Base-by-base conservation (phyloP, 2,329 filamentous ascomycete genomes). In the Stachybotrys chlorohalonatus region DNA sequence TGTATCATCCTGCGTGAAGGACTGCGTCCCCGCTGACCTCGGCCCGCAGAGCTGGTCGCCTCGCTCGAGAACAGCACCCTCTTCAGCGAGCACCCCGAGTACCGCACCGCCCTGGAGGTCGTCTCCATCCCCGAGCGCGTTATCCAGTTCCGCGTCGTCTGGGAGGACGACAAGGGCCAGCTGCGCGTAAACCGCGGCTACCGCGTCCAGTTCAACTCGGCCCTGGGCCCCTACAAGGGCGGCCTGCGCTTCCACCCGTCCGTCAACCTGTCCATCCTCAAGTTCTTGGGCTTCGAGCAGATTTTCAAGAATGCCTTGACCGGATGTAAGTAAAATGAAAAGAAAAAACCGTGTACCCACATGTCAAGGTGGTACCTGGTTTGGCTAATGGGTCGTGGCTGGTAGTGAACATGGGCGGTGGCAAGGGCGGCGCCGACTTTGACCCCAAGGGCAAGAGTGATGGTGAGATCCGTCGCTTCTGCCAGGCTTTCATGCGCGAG, bases 271-370 rank as follows among this genome's bases (percentile, higher is more conserved):
- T 85, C 82, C 59, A 84, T 87, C 68, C 84, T 99, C 67, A 99
- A 99, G 81, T 97, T 97, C 79, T 83, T 99, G 69, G 94, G 93
- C 62, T 97, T 97, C 68, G 94, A 99, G 85, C 94, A 97, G 79
- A 95, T 93, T 77, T 97, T 97, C 83, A 97, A 97, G 84, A 97
- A 97, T 89, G 94, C 94, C 63, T 79, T 97, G 64, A 97, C 94
- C 58, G 94, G 94, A 69, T 77, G 88, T 92, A 79, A 80, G 89
- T 84, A 24, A 31, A 24, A 24, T 4, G 24, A 24, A 24, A 24
- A 24, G 24, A 24, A 24, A 24, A 24, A 24, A 24, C 2, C 24
- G 24, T 24, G 24, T 24, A 51, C 36, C n/a, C 30, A 31, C 17
- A 9, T 30, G 49, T 39, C 24, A 15, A 8, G 36, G 45, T 54